A percentile compares a stretch with the other conserved stretches of the same genome.
These are phyloP conservation scores for Alternaria metachromatica DNA, from an alignment of 2,329 filamentous ascomycete genomes.

Conservation along the genomic window DNA sequence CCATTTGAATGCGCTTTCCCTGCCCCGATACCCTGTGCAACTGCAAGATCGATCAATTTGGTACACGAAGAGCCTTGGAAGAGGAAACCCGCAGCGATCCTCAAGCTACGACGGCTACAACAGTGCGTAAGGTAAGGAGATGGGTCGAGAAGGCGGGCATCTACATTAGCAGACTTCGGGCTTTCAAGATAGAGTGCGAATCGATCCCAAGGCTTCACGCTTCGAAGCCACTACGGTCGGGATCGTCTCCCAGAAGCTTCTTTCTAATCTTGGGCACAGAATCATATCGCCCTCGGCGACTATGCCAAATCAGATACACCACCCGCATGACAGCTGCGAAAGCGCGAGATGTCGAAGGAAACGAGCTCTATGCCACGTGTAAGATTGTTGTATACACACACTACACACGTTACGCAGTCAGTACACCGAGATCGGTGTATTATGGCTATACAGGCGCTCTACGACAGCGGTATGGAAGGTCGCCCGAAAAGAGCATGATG, in stretches of 20 bases:
- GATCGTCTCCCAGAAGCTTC: neutral
- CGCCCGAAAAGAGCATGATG: neutral
- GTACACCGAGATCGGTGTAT: neutral
- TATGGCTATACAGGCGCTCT: neutral
- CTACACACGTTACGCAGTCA: neutral
- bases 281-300: neutral
- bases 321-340: neutral
- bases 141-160: neutral
- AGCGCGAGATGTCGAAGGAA: neutral
- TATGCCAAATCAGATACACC: accelerated
- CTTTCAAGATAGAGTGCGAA: neutral
- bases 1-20: neutral
- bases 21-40: neutral
- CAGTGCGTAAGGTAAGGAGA: neutral
- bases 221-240: neutral
- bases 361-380: neutral
- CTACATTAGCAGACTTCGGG: neutral
- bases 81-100: neutral
- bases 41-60: neutral
- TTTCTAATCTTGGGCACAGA: neutral
- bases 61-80: neutral
- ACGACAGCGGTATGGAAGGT: neutral
- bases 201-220: neutral
- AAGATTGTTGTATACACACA: too few species aligned
- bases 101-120: neutral